Evolutionary conservation across 306 rosid species (phyloP), one percentile per base, ranked within the genome.

Genomic region (Parietaria judaica): DNA sequence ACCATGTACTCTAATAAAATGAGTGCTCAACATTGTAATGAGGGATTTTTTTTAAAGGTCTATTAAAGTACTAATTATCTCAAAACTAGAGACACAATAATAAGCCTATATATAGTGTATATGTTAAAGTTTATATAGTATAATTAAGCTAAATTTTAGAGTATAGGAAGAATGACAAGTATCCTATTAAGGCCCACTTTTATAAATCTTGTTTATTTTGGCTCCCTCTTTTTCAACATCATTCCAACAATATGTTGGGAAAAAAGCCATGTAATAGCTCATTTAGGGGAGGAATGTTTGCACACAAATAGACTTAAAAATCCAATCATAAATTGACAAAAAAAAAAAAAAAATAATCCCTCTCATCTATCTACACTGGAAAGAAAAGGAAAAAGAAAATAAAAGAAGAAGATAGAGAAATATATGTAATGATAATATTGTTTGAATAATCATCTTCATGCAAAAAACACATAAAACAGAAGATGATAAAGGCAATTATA

Each of bases 221-320:
- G 65, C 58, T 58, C 51, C 65, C 72, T 14, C 58, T 67, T 50
- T 67, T 11, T 48, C 58, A 67, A 16, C 72, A 67, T 58, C 50
- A 38, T 23, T 23, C 31, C 43, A 57, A 50, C 65, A 66, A 12
- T 15, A 11, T 66, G 70, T 66, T 56, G 47, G 49, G 38, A 66
- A 49, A 58, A 39, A 48, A 36, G 43, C 51, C 51, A 12, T 51
- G 8, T 13, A n/a, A 4, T 5, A 52, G 58, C 72, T 60, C n/a
- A 52, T 51, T 17, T 60, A 43, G 15, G 9, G 72, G 72, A 60
- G 16, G 35, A 17, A 52, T 58, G 72, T 50, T 63, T 36, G 8
- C 11, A 36, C 46, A 31, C n/a, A 16, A 7, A 49, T 48, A 48
- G 8, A 62, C 16, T 41, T 41, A 23, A 23, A 23, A 5, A 41